These are phyloP conservation scores for Blastobotrys raffinosifermentans DNA, from an alignment of 1,139 yeast species.

Conservation along the genomic window DNA sequence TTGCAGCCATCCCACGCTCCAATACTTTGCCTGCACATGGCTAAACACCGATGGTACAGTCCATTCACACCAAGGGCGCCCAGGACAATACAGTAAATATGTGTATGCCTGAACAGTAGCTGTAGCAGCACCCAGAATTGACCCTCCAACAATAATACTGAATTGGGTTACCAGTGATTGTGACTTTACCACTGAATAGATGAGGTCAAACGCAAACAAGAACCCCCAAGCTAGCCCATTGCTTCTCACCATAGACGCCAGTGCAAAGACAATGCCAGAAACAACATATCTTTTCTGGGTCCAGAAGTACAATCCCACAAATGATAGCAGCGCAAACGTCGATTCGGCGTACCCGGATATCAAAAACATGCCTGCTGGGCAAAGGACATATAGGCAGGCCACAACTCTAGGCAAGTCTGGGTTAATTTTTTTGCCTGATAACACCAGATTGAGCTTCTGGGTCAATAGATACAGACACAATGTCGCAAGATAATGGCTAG, in stretches of 20 bases:
- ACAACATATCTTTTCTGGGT: conserved; percentile 35
- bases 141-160: conserved; percentile 45
- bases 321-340: conserved; percentile 57
- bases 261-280: conserved; percentile 55
- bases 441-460: conserved; percentile 8
- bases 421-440: conserved; percentile 11
- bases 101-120: conserved; percentile 47
- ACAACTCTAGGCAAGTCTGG: conserved; percentile 33
- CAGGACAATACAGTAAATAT: conserved; percentile 58
- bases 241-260: conserved; percentile 61
- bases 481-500: conserved; percentile 47
- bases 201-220: conserved; percentile 52
- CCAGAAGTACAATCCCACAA: conserved; percentile 52
- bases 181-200: conserved; percentile 4
- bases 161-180: conserved; percentile 2
- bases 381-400: conserved; percentile 48
- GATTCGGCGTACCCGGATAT: conserved; percentile 77
- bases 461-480: conserved; percentile 51
- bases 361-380: conserved; percentile 80
- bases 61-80: conserved; percentile 69
- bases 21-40: conserved; percentile 75
- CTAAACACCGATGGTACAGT: conserved; percentile 56
- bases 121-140: conserved; percentile 44
- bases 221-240: conserved; percentile 72
- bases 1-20: conserved; percentile 75